phyloP scores from a whole-genome alignment of 73 alveolate species.

The Loxodes magnus region DNA sequence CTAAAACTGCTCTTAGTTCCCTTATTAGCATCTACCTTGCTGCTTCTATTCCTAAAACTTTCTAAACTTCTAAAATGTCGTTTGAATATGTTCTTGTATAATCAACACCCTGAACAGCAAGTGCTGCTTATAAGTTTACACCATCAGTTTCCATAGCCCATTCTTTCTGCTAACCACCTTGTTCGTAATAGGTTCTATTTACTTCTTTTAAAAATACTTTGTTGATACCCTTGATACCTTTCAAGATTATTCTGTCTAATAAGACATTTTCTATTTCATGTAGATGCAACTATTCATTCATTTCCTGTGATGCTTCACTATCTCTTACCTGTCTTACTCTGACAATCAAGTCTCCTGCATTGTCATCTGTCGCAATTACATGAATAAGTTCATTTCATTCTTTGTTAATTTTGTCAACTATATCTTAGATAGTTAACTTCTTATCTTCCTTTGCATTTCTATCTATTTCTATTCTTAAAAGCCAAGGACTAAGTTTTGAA shows the following conservation, averaged over 20 bases:
- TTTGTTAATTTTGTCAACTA: slow-evolving; percentile 47
- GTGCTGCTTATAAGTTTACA: slow-evolving; percentile 53
- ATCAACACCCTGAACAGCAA: slow-evolving; percentile 66
- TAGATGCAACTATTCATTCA: too few species aligned
- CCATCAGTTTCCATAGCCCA: slow-evolving; percentile 98
- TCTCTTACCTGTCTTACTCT: slow-evolving; percentile 55
- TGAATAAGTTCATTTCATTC: slow-evolving; percentile 27
- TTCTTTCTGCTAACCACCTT: slow-evolving; percentile 54
- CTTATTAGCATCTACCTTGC: slow-evolving; percentile 63
- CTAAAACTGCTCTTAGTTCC: slow-evolving; percentile 81
- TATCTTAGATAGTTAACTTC: slow-evolving; percentile 48
- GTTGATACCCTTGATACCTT: slow-evolving; percentile 79
- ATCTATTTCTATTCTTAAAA: slow-evolving; percentile 67
- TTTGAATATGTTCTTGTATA: slow-evolving; percentile 61
- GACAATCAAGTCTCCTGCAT: slow-evolving; percentile 48
- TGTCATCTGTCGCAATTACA: slow-evolving; percentile 60
- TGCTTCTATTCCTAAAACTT: slow-evolving; percentile 83
- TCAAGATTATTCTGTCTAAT: too few species aligned
- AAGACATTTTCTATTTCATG: too few species aligned
- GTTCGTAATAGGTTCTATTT: slow-evolving; percentile 34
- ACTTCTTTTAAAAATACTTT: slow-evolving; percentile 79
- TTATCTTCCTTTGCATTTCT: slow-evolving; percentile 36
- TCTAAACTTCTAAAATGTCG: slow-evolving; percentile 63
- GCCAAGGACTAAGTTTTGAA: slow-evolving; percentile 69
- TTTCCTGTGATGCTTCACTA: too few species aligned